Percentiles rank a stretch among this genome's conserved stretches.
Evolutionary conservation across 768 basidiomycete genomes (phyloP).

Genomic region (Termitomyces titanicus): DNA sequence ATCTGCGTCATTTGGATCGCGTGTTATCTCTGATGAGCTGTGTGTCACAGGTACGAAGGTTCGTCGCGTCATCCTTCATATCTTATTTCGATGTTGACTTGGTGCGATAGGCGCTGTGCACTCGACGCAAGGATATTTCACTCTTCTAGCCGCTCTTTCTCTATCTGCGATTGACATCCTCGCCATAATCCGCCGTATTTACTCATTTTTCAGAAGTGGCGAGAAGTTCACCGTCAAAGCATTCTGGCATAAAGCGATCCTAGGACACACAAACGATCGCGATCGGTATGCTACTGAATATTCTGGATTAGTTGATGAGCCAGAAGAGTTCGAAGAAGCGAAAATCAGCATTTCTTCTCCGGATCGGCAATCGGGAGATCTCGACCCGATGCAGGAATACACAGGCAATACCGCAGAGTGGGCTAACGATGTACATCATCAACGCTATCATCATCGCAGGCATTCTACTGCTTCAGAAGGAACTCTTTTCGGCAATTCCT

Average conservation of each 20-base stretch:
- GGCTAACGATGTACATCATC: slow-evolving; percentile 44
- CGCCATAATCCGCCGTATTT: slow-evolving; percentile 44
- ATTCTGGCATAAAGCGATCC: slow-evolving; percentile 57
- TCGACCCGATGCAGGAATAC: slow-evolving; percentile 24
- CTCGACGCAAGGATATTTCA: slow-evolving; percentile 54
- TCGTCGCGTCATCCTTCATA: slow-evolving; percentile 16
- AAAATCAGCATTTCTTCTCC: slow-evolving; percentile 29
- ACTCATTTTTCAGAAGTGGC: slow-evolving; percentile 41
- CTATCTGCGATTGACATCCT: slow-evolving; percentile 50
- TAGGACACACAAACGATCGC: slow-evolving; percentile 38
- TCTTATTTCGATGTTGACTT: background rate
- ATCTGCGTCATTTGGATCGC: slow-evolving; percentile 14
- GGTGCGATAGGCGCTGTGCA: slow-evolving; percentile 45
- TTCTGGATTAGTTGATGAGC: slow-evolving; percentile 51
- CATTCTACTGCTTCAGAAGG: slow-evolving; percentile 48
- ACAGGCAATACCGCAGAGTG: slow-evolving; percentile 47
- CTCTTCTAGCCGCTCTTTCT: slow-evolving; percentile 33
- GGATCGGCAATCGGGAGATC: slow-evolving; percentile 25
- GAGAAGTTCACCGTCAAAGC: slow-evolving; percentile 41
- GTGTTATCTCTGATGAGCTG: slow-evolving; percentile 14
- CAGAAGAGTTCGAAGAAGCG: slow-evolving; percentile 48
- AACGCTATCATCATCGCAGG: slow-evolving; percentile 38
- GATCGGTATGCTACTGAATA: slow-evolving; percentile 45
- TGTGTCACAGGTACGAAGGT: slow-evolving; percentile 61
- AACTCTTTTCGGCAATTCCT: slow-evolving; percentile 47